Base-by-base conservation (phyloP, 108 stramenopile species). In the Epithemia pelagica region DNA sequence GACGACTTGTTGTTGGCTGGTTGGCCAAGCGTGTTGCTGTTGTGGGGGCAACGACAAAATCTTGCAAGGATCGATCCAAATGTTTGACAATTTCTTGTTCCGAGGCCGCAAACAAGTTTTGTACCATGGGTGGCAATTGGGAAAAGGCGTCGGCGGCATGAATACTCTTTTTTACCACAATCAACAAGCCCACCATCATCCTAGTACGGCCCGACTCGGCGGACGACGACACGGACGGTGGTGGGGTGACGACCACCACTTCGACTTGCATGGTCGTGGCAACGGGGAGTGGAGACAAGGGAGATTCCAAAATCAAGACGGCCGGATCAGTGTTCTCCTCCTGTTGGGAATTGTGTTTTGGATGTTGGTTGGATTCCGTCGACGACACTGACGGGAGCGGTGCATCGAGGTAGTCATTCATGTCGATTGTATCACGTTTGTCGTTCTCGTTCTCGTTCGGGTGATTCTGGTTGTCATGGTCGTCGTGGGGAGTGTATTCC, bases 151-250 rank as follows among this genome's bases (percentile, higher is more conserved):
- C 26, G 1, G 0, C 21, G 2, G 29, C 24, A 30, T 53, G 1
- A 10, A 63, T 52, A 37, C 60, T 59, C 52, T 79, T 79, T 32
- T 62, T 28, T 7, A 83, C 82, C 20, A 71, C 88, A 23, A 93
- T 82, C 92, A 94, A 89, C 21, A 86, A 86, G 89, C 90, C 88
- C 30, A 77, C 74, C n/a, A n/a, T n/a, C n/a, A n/a, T n/a, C n/a
- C n/a, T n/a, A n/a, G n/a, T n/a, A n/a, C n/a, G n/a, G n/a, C n/a
- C n/a, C 0, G 86, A 86, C 28, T 65, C 31, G 23, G 71, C 53
- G 2, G 64, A 2, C 27, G 54, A 7, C 52, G 65, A 7, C 19
- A 15, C 29, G 3, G 62, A 70, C 15, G 37, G 37, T 46, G 5
- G 37, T 15, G 89, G 78, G 59, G 78, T 85, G 62, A 93, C 82